Evolutionary conservation across 1,284 basidiomycete species (phyloP), one percentile per base, ranked within the genome.

Genomic region (Phlebopus sp.): DNA sequence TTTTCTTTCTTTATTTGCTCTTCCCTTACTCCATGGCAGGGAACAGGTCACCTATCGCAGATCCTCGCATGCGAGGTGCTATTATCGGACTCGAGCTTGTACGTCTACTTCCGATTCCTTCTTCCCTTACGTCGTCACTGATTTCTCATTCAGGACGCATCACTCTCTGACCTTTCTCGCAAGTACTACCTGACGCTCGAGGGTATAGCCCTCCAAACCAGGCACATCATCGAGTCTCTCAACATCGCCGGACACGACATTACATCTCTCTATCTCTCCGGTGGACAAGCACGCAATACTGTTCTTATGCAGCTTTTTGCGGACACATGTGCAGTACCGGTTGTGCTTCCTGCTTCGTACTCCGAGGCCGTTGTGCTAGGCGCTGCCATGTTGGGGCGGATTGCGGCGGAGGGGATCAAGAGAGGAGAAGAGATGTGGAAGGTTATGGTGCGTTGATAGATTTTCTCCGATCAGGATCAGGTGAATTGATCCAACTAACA

Each of bases 41-140:
- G 29, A 99, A 99, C 69, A 82, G 96, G 51, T 97, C 95, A 0
- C 97, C 96, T 0, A 84, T 99, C 40, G 96, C 96, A 1, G 97
- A 99, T 67, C 78, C 90, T 19, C 82, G 81, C 46, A 97, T 98
- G 94, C 79, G 87, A 34, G 96, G 97, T 15, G 90, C 93, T 54
- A 84, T 98, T 52, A 79, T 86, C 37, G 96, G 97, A 14, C 80
- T 98, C 42, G 78, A 86, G 37, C 81, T 98, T 45, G 84, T 82
- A 60, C 39, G 74, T 63, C 21, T 23, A 23, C 21, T 23, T 23
- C 21, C 21, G 21, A 23, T 5, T 11, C 17, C 3, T 13, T 15
- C 44, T 27, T 29, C 18, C 17, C 17, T 3, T 29, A 27, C n/a
- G 37, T 29, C 35, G 11, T 32, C 23, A 23, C 25, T 15, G 32